Base-by-base conservation (phyloP, 106 monocot genomes). In the Dendrobium catenatum region DNA sequence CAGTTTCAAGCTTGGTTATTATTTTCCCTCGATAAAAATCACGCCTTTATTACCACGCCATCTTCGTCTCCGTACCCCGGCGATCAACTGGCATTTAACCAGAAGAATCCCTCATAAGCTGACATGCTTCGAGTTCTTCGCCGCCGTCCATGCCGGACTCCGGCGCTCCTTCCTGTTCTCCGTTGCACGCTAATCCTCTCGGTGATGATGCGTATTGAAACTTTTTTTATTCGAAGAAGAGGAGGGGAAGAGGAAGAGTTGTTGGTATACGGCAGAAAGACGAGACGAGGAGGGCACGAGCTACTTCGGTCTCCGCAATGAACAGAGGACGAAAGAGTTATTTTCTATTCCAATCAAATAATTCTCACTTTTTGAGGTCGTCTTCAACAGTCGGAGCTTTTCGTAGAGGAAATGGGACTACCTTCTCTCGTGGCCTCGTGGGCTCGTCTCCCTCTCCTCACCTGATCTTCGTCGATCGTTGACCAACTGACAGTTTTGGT, bases 301-400 rank as follows among this genome's bases (percentile, higher is more conserved):
- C 29, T 70, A 37, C 70, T 70, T 70, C 17, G 70, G 37, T 70
- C 31, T 70, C 33, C 37, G 70, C 24, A 61, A 70, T 70, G 70
- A 70, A 37, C 33, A 70, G 70, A 70, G 37, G 11, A 37, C 29
- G 70, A 31, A 33, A 37, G 70, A 33, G 15, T 70, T 70, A 70
- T 70, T 61, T 61, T 70, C 70, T 70, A 70, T 33, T 70, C 33
- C 37, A 33, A 33, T 70, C 70, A 70, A 70, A 33, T 70, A 40
- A 70, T 33, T 70, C 33, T 3, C 29, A 70, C 70, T 70, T 70
- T 70, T 70, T 70, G 70, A 40, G 70, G 70, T 70, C 70, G 37
- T 37, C 70, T 70, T 70, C 70, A 70, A 37, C 67, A 26, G 7
- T 68, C 15, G 70, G 15, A 70, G 37, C 70, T 70, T 70, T 70